Conservation (phyloP, 2,329 filamentous ascomycete genomes). For the Scleromitrula shiraiana region DNA sequence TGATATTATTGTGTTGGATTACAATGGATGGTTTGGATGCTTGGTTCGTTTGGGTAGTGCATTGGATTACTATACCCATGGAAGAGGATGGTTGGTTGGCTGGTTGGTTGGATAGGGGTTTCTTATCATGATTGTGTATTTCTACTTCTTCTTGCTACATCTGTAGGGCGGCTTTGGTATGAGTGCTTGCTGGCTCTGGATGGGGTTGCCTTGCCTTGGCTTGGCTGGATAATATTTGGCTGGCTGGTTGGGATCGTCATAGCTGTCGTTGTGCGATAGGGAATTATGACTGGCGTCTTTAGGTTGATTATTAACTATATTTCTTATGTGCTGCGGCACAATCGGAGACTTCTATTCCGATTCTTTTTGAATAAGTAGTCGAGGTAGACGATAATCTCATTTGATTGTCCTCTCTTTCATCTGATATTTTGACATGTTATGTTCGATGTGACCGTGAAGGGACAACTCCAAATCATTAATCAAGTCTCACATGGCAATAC, state of each 20-base stretch:
- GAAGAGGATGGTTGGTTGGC: no score
- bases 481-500: no score
- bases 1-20: neutral
- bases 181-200: slow-evolving; percentile 9
- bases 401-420: no score
- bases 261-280: no score
- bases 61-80: no score
- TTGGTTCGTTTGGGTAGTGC: slow-evolving; percentile 1
- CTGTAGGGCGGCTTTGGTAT: slow-evolving; percentile 2
- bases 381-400: no score
- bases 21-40: neutral
- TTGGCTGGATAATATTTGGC: neutral
- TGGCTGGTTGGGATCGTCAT: neutral
- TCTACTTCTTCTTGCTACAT: slow-evolving; percentile 6
- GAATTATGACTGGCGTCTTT: neutral
- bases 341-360: no score
- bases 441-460: no score
- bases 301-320: neutral
- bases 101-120: neutral
- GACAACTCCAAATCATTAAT: no score
- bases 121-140: slow-evolving; percentile 7
- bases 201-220: neutral
- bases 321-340: no score
- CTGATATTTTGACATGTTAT: no score
- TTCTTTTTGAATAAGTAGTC: no score